Evolutionary conservation across 805 yeast species (phyloP), one percentile per base, ranked within the genome.

Genomic region (Candida parachauliodes): DNA sequence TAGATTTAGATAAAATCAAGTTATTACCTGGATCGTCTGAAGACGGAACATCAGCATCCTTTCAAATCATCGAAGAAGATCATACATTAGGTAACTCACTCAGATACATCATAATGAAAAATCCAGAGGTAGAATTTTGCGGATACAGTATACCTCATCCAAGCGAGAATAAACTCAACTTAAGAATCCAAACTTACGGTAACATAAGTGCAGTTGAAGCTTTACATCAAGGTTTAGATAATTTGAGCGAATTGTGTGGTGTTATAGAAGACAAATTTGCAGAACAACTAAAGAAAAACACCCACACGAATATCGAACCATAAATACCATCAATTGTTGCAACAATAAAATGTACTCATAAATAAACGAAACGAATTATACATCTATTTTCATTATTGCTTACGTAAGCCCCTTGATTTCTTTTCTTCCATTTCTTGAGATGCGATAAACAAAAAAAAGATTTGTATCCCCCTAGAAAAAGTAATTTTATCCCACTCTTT

Each of bases 71-170:
- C 22, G 93, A 88, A 49, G 98, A 93, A 62, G 98, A 93, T 63
- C 98, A 93, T 59, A 93, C 98, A 1, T 65, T 93, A 35, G 98
- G 98, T 17, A 93, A 93, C 55, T 84, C 98, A 5, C 74, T 93
- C 37, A 80, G 97, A 59, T 89, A 88, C 62, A 80, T 91, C 58
- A 88, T 93, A 51, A 88, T 93, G 95, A 89, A 91, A 66, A 93
- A 93, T 51, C 96, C 97, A 26, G 95, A 88, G 48, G 98, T 93
- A 18, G 98, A 93, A 57, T 93, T 93, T 60, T 91, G 98, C 57
- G 98, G 98, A 40, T 93, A 93, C 66, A 88, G 97, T 30, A 93
- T 93, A 49, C 98, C 98, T 8, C 98, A 93, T 63, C 98, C 98
- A 14, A 86, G 96, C 24, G 98, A 93, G 64, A 73, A 87, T 43